phyloP scores from a whole-genome alignment of 139 green algal species.

The Chlamydomonas eustigma region DNA sequence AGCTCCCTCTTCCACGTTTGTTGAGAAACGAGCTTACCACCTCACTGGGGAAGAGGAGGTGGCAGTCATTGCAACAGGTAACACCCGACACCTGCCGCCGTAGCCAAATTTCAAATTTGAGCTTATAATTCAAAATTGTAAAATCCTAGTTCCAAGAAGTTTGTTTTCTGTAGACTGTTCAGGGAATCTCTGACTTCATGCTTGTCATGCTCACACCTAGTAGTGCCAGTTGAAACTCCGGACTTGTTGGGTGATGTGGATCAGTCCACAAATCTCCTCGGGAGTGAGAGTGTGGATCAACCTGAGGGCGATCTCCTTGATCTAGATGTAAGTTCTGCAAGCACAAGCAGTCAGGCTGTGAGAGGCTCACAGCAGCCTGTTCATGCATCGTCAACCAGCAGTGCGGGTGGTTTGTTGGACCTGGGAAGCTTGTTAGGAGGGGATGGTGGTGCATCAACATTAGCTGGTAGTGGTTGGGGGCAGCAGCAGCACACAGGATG shows the following conservation, averaged over 20 bases:
- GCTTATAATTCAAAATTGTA: no score
- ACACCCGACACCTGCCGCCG: neutral
- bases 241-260: constrained; percentile 33
- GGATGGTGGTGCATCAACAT: constrained; percentile 14
- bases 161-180: no score
- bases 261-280: constrained; percentile 49
- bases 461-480: neutral
- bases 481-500: neutral
- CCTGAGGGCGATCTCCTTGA: neutral
- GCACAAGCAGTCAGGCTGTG: neutral
- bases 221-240: constrained; percentile 1
- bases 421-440: neutral
- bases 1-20: constrained; percentile 17
- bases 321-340: neutral
- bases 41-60: neutral
- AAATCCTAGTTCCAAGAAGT: no score
- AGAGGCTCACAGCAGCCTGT: neutral
- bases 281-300: constrained; percentile 20
- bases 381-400: neutral
- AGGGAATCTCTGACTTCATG: no score
- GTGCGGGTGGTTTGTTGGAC: neutral
- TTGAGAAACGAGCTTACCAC: neutral
- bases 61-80: neutral
- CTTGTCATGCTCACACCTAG: no score
- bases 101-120: no score